Evolutionary conservation across 306 rosid species (phyloP), one percentile per base, ranked within the genome.

Genomic region (Arachis hypogaea): DNA sequence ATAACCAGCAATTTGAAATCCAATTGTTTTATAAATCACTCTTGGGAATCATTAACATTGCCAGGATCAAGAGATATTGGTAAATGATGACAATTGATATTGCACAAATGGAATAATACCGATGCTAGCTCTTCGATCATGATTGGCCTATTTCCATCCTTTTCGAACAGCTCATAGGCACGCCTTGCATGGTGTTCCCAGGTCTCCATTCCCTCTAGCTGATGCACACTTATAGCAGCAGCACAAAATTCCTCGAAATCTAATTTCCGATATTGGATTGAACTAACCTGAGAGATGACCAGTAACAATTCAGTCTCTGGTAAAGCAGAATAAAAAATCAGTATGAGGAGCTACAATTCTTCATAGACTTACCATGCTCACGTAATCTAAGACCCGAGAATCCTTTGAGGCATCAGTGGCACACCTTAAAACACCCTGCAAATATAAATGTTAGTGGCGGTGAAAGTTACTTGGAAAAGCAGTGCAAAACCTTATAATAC

Each of bases 181-280:
- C 74, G 86, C 73, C 95, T 88, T 56, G 95, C 96, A 75, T 93
- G 91, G 62, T 84, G 90, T 71, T 93, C 98, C 98, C 98, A 93
- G 56, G 62, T 76, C 61, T 86, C 93, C 86, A 79, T 78, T 68
- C 91, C 96, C 80, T 90, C 94, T 58, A 93, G 83, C 80, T 90
- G 96, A 84, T 90, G 93, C 55, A 93, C 93, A 75, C 98, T 88
- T 73, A 84, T 72, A 58, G 96, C 91, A 60, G 96, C 92, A 68
- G 93, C 91, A 74, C 98, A 88, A 69, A 93, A 93, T 77, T 90
- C 98, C 86, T 93, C 95, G 74, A 93, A 93, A 77, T 93, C 91
- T 76, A 93, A 40, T 75, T 85, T 90, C 74, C 89, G 85, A 78
- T 93, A 93, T 52, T 86, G 95, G 55, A 85, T 81, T 51, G 96